Base-by-base conservation (phyloP, 2,329 filamentous ascomycete genomes). In the Aspergillus sp. region DNA sequence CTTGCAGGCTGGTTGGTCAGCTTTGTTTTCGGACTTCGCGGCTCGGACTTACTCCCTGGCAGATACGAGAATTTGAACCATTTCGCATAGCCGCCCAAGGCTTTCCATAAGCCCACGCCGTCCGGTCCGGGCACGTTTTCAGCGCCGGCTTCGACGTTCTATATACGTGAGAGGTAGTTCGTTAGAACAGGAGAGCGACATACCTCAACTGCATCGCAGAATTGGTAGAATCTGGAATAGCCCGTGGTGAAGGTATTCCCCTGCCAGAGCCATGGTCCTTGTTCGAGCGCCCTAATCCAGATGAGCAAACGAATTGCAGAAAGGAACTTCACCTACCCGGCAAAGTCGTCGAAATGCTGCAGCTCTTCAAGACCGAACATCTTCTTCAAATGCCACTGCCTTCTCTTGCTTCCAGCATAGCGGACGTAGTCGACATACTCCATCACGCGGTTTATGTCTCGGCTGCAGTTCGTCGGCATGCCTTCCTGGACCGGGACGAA, bases 261-360 rank as follows among this genome's bases (percentile, higher is more conserved):
- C 48, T 78, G 75, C 72, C 74, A 78, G 5, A 65, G 48, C 63
- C 68, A 76, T 0, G 74, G 74, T 1, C 72, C 75, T 29, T 68
- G 68, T 44, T 69, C 60, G 16, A 78, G 56, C 1, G 67, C 69
- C 32, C 63, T 65, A 33, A 31, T 12, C 15, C 17, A 26, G 15
- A 14, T 38, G 5, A 39, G 31, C 16, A 29, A 24, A 28, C 11
- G 41, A 17, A n/a, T 19, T 19, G 15, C 19, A 22, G 30, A 25
- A 15, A n/a, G 14, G 10, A 30, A n/a, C n/a, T n/a, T 8, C 15
- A 34, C 42, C 34, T 43, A 57, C 54, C 51, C 49, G n/a, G 65
- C 67, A 55, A 73, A 71, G 37, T 75, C 71, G 38, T 72, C 71
- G 27, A 57, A 63, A 49, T 70, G 64, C 15, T 59, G 58, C 8